These are phyloP conservation scores for Alternaria triticina DNA, from an alignment of 2,329 filamentous ascomycete genomes.

Conservation along the genomic window DNA sequence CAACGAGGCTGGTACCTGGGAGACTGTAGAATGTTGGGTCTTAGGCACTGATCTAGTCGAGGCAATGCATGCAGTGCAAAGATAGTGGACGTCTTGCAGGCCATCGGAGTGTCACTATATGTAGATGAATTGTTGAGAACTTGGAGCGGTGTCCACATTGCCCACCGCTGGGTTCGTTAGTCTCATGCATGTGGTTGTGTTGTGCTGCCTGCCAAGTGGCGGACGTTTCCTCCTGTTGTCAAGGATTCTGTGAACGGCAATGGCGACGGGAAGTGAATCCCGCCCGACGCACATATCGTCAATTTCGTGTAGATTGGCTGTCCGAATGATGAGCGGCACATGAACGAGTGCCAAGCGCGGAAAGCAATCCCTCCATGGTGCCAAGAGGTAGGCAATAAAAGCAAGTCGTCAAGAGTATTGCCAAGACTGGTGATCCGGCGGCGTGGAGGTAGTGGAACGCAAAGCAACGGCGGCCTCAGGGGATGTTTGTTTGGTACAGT, in stretches of 20 bases:
- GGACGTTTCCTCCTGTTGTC: neutral
- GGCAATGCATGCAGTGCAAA: neutral
- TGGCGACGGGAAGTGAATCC: neutral
- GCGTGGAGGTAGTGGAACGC: slow-evolving; percentile 1
- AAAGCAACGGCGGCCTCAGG: neutral
- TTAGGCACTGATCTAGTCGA: neutral
- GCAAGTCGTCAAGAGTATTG: slow-evolving; percentile 12
- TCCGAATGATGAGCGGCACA: neutral
- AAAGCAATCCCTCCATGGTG: slow-evolving; percentile 24
- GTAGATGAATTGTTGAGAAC: neutral
- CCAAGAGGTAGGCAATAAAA: slow-evolving; percentile 21
- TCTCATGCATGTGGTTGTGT: neutral
- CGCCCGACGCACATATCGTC: neutral
- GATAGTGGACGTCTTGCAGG: neutral
- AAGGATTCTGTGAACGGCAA: neutral
- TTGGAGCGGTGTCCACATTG: neutral
- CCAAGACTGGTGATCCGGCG: slow-evolving; percentile 13
- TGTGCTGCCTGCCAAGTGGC: neutral
- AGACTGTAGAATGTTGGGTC: neutral
- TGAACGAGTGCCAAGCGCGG: slow-evolving; percentile 29
- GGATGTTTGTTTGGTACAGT: neutral
- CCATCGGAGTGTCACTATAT: neutral
- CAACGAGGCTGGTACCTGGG: neutral
- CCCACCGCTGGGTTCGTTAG: neutral
- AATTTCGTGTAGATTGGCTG: slow-evolving; percentile 11